A percentile compares a stretch with the other conserved stretches of the same genome.
These are phyloP conservation scores for Phytophthora fragariaefolia DNA, from an alignment of 352 stramenopile species.

Conservation along the genomic window DNA sequence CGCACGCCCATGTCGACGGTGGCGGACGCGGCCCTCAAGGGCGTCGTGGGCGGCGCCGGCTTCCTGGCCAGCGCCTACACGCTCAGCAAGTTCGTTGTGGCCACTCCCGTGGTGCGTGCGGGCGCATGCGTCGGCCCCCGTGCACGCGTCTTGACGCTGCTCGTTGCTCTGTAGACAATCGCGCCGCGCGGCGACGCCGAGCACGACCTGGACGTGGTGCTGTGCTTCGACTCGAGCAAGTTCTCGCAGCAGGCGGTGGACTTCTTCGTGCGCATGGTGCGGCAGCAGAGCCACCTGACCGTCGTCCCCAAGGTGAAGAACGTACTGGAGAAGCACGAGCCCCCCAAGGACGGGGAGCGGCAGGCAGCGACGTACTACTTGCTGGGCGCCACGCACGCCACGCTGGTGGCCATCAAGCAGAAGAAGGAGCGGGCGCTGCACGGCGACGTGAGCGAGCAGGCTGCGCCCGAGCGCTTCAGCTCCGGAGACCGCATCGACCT, in stretches of 20 bases:
- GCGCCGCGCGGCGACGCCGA: conserved; percentile 53
- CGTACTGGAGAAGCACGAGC: conserved; percentile 40
- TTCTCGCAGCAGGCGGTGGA: conserved; percentile 54
- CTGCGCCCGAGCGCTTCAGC: conserved; percentile 52
- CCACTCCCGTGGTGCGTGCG: conserved; percentile 72
- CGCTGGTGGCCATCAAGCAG: conserved; percentile 68
- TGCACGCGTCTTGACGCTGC: too few relatives aligned
- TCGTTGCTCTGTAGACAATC: conserved; percentile 56
- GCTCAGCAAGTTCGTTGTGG: conserved; percentile 84
- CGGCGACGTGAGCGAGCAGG: conserved; percentile 51
- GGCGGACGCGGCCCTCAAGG: conserved; percentile 69
- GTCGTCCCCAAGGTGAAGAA: conserved; percentile 57
- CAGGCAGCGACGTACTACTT: conserved; percentile 55
- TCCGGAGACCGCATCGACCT: conserved; percentile 83
- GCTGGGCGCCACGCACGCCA: conserved; percentile 53
- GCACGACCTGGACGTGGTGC: conserved; percentile 73
- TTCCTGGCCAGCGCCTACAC: conserved; percentile 78
- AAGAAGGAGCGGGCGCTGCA: conserved; percentile 59
- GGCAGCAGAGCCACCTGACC: conserved; percentile 63
- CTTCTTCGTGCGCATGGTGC: conserved; percentile 75
- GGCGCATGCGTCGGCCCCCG: too few relatives aligned
- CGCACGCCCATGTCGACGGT: conserved; percentile 54
- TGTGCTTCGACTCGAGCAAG: conserved; percentile 74
- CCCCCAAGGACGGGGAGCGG: conserved; percentile 23
- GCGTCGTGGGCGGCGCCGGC: conserved; percentile 69